A percentile compares a stretch with the other conserved stretches of the same genome.
These are phyloP conservation scores for Geranium rotundifolium DNA, from an alignment of 345 rosid genomes.

Conservation along the genomic window DNA sequence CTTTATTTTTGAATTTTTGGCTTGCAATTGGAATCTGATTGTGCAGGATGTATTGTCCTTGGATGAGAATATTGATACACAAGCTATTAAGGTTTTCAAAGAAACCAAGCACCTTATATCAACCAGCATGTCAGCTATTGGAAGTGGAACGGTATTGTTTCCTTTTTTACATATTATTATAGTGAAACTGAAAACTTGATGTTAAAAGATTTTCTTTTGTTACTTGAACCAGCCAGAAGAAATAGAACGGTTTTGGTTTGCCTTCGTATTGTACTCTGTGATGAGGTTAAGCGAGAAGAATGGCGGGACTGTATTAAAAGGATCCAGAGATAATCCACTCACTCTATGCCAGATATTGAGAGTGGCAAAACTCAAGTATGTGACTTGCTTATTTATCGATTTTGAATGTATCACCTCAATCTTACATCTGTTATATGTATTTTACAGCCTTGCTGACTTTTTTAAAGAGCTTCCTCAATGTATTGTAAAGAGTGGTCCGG, in stretches of 20 bases:
- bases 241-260: slow-evolving; percentile 79
- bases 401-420: background rate
- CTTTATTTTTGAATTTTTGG: background rate
- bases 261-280: slow-evolving; percentile 58
- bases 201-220: no score
- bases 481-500: slow-evolving; percentile 69
- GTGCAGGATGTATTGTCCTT: slow-evolving; percentile 45
- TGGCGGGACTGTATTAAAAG: slow-evolving; percentile 19
- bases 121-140: slow-evolving; percentile 15
- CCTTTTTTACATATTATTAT: background rate
- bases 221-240: slow-evolving; percentile 49
- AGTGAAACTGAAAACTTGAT: background rate
- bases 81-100: slow-evolving; percentile 49
- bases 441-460: slow-evolving; percentile 63
- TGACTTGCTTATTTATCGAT: slow-evolving; percentile 5
- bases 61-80: slow-evolving; percentile 33
- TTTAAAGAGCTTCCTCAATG: slow-evolving; percentile 85
- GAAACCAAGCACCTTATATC: slow-evolving; percentile 56
- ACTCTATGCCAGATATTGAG: slow-evolving; percentile 64
- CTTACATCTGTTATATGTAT: background rate
- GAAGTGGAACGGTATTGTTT: slow-evolving; percentile 8
- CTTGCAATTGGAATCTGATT: background rate
- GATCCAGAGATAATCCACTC: slow-evolving; percentile 31
- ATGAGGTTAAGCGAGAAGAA: slow-evolving; percentile 45
- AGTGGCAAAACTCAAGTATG: slow-evolving; percentile 65